Evolutionary conservation across 768 basidiomycete species (phyloP), one percentile per base, ranked within the genome.

Genomic region (Leccinellum rugosiceps): DNA sequence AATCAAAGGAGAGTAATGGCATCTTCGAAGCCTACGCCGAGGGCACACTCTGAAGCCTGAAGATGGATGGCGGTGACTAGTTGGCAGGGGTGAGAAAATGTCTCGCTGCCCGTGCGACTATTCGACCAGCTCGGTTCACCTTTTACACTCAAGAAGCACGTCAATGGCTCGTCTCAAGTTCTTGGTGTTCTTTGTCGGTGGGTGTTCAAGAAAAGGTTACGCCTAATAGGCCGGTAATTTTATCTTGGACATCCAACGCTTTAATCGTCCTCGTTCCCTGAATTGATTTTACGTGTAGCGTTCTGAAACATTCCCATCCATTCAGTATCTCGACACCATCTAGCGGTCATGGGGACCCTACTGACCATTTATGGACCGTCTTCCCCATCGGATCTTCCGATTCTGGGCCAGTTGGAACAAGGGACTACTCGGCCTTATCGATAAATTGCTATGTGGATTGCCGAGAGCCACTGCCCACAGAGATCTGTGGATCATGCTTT

Each of bases 1-100:
- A 58, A 50, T 69, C 62, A 10, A 72, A 73, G 52, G 71, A 72
- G 50, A 74, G 65, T 21, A 72, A 46, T 30, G 73, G 56, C 70
- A 71, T 71, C 30, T 41, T 41, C 38, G n/a, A 41, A 41, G 38
- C 35, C 35, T n/a, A 38, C 46, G 32, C 30, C n/a, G n/a, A n/a
- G n/a, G n/a, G n/a, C 38, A 34, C 30, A 31, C 41, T 28, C 10
- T 26, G 15, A 38, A 38, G n/a, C 17, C n/a, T 41, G n/a, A 41
- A 38, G 35, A 38, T 38, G n/a, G n/a, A n/a, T n/a, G n/a, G n/a
- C n/a, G 35, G 3, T 17, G 3, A 35, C 11, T 17, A 17, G 17
- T n/a, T 6, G 6, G 48, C 19, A 28, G n/a, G 17, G 34, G 57
- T 58, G 57, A 57, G 45, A 58, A 56, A 32, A 26, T 56, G 48